Conservation (phyloP, 495 filamentous ascomycete species). For the Chaetomium cochliodes region DNA sequence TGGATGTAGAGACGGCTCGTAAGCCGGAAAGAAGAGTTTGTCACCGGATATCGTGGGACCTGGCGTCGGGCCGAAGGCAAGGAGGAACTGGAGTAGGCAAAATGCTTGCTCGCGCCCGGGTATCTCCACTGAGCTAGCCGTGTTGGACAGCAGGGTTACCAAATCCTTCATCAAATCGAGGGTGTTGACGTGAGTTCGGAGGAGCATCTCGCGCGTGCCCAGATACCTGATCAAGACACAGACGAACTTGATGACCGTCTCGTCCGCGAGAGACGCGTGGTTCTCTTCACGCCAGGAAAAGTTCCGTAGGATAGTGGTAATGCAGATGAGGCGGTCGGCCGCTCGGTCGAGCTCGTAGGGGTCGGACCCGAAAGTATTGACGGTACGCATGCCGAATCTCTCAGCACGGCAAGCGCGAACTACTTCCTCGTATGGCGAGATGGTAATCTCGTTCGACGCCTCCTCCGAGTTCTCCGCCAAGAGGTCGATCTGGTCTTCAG, state of each 20-base stretch:
- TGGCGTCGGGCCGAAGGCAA: constrained; percentile 82
- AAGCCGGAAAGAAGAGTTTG: constrained; percentile 71
- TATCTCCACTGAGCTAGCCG: constrained; percentile 74
- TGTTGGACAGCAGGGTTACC: constrained; percentile 82
- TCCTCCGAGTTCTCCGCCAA: constrained; percentile 77
- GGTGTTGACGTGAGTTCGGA: constrained; percentile 76
- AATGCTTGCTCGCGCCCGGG: constrained; percentile 86
- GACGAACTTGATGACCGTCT: constrained; percentile 74
- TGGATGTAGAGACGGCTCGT: constrained; percentile 75
- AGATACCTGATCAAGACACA: constrained; percentile 79
- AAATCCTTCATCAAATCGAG: constrained; percentile 97
- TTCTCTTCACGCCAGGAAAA: constrained; percentile 79
- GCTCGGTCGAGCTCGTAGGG: constrained; percentile 83
- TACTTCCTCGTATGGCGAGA: constrained; percentile 85
- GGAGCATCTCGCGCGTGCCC: constrained; percentile 83
- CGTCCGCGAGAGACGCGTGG: constrained; percentile 65
- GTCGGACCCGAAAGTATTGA: constrained; percentile 69
- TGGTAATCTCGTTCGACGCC: constrained; percentile 75
- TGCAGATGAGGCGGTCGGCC: constrained; percentile 81
- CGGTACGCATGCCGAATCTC: constrained; percentile 63
- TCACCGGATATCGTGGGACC: constrained; percentile 54
- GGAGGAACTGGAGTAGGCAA: constrained; percentile 81
- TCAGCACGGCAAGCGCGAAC: constrained; percentile 73
- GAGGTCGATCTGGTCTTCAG: constrained; percentile 77
- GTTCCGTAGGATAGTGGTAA: constrained; percentile 90